Percentiles rank a stretch among this genome's conserved stretches.
phyloP scores from a whole-genome alignment of 2,329 filamentous ascomycete species.

The Penicillium digitatum region DNA sequence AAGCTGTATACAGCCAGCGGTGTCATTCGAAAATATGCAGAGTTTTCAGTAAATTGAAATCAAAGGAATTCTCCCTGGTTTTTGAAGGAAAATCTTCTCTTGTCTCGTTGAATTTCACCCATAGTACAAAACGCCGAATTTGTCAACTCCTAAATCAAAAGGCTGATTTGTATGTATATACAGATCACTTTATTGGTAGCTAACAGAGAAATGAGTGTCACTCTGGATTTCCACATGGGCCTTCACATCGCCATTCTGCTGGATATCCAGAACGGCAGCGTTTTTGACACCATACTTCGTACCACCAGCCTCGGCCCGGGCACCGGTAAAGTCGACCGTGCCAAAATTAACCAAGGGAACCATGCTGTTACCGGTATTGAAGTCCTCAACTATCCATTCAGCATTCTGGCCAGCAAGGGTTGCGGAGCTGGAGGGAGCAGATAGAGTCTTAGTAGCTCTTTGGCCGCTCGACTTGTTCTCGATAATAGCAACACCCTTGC shows the following conservation, averaged over 20 bases:
- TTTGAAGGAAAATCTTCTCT: background rate
- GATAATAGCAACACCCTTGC: conserved; percentile 46
- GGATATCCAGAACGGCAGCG: conserved; percentile 47
- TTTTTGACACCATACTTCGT: conserved; percentile 32
- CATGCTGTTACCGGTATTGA: conserved; percentile 37
- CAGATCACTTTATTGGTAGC: conserved; percentile 11
- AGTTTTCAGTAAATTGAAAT: background rate
- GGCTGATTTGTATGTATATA: background rate
- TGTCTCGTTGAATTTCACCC: background rate
- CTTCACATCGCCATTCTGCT: conserved; percentile 41
- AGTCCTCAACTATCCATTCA: conserved; percentile 63
- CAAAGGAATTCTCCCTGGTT: background rate
- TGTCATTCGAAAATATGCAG: background rate
- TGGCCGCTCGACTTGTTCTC: conserved; percentile 53
- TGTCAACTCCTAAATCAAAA: background rate
- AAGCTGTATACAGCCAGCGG: background rate
- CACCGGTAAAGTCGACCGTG: conserved; percentile 40
- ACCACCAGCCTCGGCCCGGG: conserved; percentile 25
- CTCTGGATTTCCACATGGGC: conserved; percentile 28
- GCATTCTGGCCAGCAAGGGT: conserved; percentile 55
- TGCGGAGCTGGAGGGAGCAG: conserved; percentile 37
- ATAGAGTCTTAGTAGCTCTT: conserved; percentile 51
- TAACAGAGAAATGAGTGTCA: conserved; percentile 28
- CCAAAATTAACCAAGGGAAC: conserved; percentile 50
- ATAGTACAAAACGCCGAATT: background rate